phyloP scores from a whole-genome alignment of 2,329 filamentous ascomycete genomes.

The Phialophora tarda region DNA sequence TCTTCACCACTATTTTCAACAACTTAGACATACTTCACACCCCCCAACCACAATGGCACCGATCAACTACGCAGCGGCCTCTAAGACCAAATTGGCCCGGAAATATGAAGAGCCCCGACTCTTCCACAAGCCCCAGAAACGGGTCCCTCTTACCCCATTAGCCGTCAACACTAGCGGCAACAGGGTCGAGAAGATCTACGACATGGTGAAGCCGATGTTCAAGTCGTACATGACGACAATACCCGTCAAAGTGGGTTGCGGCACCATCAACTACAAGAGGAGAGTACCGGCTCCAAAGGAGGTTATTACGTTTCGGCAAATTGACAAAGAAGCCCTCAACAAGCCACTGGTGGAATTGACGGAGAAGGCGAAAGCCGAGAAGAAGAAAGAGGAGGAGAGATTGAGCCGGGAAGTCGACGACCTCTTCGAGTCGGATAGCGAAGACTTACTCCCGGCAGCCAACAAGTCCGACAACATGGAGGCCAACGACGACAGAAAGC shows the following conservation, averaged over 20 bases:
- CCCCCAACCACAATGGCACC: neutral
- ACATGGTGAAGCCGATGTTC: constrained; percentile 7
- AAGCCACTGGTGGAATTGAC: constrained; percentile 13
- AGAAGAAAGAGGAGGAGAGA: constrained; percentile 14
- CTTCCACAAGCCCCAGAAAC: constrained; percentile 15
- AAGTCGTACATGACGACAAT: neutral
- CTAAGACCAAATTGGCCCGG: neutral
- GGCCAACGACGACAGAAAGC: no score
- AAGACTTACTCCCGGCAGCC: neutral
- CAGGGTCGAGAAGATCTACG: constrained; percentile 10
- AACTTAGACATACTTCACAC: neutral
- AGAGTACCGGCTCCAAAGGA: constrained; percentile 8
- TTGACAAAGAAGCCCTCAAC: neutral
- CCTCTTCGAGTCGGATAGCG: constrained; percentile 3
- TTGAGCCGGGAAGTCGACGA: constrained; percentile 10
- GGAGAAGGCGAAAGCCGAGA: constrained; percentile 13
- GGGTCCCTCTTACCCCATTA: neutral
- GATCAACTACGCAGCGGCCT: neutral
- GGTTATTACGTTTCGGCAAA: neutral
- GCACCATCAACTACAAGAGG: neutral
- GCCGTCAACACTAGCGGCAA: constrained; percentile 5
- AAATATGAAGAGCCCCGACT: neutral
- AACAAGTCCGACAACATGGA: neutral
- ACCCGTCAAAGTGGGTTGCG: neutral
- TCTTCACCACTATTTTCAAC: neutral